phyloP scores from a whole-genome alignment of 345 rosid genomes.

The Raphanus sativus region DNA sequence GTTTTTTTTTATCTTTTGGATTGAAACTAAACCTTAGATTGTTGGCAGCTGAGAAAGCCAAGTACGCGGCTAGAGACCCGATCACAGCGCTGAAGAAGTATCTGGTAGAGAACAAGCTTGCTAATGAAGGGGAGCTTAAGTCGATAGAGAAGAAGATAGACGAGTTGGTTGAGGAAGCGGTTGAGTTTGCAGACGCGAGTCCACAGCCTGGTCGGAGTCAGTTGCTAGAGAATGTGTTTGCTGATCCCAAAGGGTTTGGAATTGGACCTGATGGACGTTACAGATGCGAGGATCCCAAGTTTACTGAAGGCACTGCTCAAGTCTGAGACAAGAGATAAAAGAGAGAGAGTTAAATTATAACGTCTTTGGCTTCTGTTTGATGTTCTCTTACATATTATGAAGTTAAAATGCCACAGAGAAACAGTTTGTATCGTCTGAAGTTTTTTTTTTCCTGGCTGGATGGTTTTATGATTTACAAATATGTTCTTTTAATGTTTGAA shows the following conservation, averaged over 20 bases:
- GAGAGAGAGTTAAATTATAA: too few relatives aligned
- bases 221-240: conserved; percentile 81
- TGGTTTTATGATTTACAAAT: too few relatives aligned
- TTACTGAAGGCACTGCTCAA: conserved; percentile 81
- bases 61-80: conserved; percentile 77
- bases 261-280: conserved; percentile 73
- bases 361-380: too few relatives aligned
- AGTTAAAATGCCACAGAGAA: too few relatives aligned
- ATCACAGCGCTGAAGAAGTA: conserved; percentile 68
- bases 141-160: conserved; percentile 79
- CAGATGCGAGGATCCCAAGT: conserved; percentile 86
- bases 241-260: conserved; percentile 86
- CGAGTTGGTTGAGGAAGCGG: conserved; percentile 70
- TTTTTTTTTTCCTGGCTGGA: too few relatives aligned
- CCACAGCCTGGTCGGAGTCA: conserved; percentile 70
- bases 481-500: too few relatives aligned
- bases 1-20: neutral
- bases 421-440: too few relatives aligned
- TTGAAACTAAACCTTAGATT: neutral
- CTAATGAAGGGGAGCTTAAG: conserved; percentile 63
- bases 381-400: too few relatives aligned
- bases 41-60: conserved; percentile 75
- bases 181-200: conserved; percentile 77
- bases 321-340: conserved; percentile 40
- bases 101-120: conserved; percentile 61